Conservation (phyloP, 495 filamentous ascomycete species). For the Penicillium canescens region DNA sequence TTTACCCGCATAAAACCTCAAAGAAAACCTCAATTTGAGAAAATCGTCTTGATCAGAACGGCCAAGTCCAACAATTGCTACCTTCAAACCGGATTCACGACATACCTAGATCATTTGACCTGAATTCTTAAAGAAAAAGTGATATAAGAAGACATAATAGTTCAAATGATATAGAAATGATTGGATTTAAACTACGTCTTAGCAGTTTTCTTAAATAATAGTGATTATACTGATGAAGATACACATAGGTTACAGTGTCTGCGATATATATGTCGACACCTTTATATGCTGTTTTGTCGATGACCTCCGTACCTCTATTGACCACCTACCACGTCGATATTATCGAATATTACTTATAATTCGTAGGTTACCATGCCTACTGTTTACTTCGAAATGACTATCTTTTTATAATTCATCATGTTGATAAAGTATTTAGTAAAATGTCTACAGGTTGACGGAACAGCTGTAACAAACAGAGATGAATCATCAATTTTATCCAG, state of each 20-base stretch:
- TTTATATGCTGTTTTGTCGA: no score
- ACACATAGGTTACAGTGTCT: background rate
- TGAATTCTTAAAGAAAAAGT: background rate
- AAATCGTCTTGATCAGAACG: background rate
- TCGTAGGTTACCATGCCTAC: background rate
- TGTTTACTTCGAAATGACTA: background rate
- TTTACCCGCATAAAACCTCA: background rate
- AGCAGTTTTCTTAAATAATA: background rate
- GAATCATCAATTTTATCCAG: slow-evolving; percentile 5
- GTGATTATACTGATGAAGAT: background rate
- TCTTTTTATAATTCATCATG: background rate
- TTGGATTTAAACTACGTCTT: background rate
- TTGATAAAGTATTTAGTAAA: background rate
- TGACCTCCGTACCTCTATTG: no score
- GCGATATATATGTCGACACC: background rate
- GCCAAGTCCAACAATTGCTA: background rate
- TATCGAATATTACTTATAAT: no score
- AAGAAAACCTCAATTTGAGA: background rate
- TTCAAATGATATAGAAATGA: background rate
- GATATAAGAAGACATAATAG: background rate
- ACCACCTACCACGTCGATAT: no score
- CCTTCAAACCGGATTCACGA: background rate
- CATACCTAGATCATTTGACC: background rate
- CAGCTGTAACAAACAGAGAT: slow-evolving; percentile 3
- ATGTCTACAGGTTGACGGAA: background rate